phyloP scores from a whole-genome alignment of 345 rosid genomes.

The Erysimum cheiranthoides region DNA sequence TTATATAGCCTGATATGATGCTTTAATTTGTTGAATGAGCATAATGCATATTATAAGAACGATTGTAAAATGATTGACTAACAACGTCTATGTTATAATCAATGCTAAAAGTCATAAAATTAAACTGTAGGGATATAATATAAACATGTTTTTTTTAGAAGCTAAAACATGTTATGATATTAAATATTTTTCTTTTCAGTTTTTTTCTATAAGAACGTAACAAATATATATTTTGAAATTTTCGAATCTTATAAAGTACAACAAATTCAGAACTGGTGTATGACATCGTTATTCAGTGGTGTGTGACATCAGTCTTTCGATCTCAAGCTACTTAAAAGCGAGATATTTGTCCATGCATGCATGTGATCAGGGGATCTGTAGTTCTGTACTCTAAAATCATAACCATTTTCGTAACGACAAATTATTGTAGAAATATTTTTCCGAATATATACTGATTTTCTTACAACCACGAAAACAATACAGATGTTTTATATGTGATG shows the following conservation, averaged over 20 bases:
- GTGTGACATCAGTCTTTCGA: not conserved
- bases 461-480: not conserved
- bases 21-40: no score
- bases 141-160: no score
- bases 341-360: constrained; percentile 33
- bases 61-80: no score
- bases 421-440: not conserved
- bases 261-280: not conserved
- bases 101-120: no score
- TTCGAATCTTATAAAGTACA: not conserved
- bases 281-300: not conserved
- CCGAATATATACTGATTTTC: not conserved
- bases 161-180: no score
- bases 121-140: no score
- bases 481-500: not conserved
- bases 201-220: not conserved
- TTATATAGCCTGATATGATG: no score
- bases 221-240: no score
- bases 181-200: no score
- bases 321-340: not conserved
- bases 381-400: constrained; percentile 18
- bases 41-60: no score
- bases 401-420: constrained; percentile 12
- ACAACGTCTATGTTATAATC: no score
- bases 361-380: constrained; percentile 34